Evolutionary conservation across 2,329 filamentous ascomycete species (phyloP).

Genomic region (Aureobasidium sp.): DNA sequence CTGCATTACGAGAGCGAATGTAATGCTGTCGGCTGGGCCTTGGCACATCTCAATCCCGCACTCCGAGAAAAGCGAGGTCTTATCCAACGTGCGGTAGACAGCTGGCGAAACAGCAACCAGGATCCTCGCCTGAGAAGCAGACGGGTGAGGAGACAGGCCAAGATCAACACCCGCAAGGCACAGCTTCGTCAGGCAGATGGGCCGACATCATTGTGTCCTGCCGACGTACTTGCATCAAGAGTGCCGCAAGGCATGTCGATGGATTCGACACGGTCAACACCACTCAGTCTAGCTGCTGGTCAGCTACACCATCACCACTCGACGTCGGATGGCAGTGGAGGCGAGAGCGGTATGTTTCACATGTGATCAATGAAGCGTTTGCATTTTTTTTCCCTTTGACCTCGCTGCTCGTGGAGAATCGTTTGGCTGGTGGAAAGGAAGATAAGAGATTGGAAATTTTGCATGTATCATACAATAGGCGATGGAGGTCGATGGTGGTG

Average conservation of each 20-base stretch:
- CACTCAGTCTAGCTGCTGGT: conserved; percentile 13
- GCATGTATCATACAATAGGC: background rate
- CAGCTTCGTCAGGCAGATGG: conserved; percentile 8
- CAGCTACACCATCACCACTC: conserved; percentile 19
- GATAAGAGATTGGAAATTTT: too few species aligned
- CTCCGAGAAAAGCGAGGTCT: conserved; percentile 88
- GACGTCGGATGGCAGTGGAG: conserved; percentile 36
- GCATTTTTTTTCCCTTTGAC: background rate
- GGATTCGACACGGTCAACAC: background rate
- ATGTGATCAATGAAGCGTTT: conserved; percentile 57
- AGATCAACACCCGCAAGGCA: conserved; percentile 62
- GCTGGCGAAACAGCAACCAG: conserved; percentile 98
- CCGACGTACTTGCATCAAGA: background rate
- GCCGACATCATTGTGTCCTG: background rate
- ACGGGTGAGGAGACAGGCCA: conserved; percentile 88
- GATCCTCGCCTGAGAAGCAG: conserved; percentile 85
- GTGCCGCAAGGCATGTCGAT: conserved; percentile 4
- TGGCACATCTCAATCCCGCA: conserved; percentile 86
- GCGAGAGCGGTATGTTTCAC: conserved; percentile 94
- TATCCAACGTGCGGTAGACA: conserved; percentile 95
- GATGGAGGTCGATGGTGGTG: background rate
- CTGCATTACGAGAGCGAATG: conserved; percentile 97
- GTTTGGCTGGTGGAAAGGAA: background rate
- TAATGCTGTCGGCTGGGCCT: conserved; percentile 98
- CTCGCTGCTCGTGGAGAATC: background rate